These are phyloP conservation scores for Hagleromyces aurorensis DNA, from an alignment of 805 yeast species.

Conservation along the genomic window DNA sequence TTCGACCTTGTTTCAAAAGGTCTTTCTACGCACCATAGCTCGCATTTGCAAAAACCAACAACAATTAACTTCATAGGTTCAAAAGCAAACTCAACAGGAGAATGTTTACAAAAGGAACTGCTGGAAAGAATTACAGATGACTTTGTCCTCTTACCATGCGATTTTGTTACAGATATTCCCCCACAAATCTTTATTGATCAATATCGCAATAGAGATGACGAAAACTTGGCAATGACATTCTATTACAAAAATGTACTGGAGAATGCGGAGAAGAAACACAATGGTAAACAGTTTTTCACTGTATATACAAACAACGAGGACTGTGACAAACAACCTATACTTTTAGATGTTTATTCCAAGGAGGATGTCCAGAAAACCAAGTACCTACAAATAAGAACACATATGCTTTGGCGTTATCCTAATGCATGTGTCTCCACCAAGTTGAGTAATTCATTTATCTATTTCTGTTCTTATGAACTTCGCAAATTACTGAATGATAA, in stretches of 20 bases:
- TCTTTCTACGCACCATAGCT: constrained; percentile 19
- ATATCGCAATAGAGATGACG: constrained; percentile 61
- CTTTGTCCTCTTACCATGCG: constrained; percentile 87
- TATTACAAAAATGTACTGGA: constrained; percentile 70
- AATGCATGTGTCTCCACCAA: constrained; percentile 68
- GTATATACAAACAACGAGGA: constrained; percentile 47
- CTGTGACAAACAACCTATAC: constrained; percentile 30
- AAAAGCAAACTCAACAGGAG: constrained; percentile 54
- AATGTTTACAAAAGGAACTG: constrained; percentile 41
- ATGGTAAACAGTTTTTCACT: constrained; percentile 55
- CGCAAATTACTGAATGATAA: constrained; percentile 40
- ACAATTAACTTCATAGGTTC: constrained; percentile 37
- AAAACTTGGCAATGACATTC: constrained; percentile 67
- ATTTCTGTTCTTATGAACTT: constrained; percentile 50
- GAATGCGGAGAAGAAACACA: constrained; percentile 66
- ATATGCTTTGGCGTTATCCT: constrained; percentile 85
- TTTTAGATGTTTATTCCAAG: constrained; percentile 67
- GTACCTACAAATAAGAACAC: constrained; percentile 69
- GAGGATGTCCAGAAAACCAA: constrained; percentile 66
- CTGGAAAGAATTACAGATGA: constrained; percentile 38
- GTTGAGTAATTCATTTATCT: constrained; percentile 66
- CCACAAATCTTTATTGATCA: constrained; percentile 83
- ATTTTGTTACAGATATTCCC: constrained; percentile 85
- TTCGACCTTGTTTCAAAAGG: constrained; percentile 21
- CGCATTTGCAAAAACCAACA: constrained; percentile 28